Percentiles rank a stretch among this genome's conserved stretches.
phyloP scores from a whole-genome alignment of 768 basidiomycete genomes.

The Vishniacozyma victoriae region DNA sequence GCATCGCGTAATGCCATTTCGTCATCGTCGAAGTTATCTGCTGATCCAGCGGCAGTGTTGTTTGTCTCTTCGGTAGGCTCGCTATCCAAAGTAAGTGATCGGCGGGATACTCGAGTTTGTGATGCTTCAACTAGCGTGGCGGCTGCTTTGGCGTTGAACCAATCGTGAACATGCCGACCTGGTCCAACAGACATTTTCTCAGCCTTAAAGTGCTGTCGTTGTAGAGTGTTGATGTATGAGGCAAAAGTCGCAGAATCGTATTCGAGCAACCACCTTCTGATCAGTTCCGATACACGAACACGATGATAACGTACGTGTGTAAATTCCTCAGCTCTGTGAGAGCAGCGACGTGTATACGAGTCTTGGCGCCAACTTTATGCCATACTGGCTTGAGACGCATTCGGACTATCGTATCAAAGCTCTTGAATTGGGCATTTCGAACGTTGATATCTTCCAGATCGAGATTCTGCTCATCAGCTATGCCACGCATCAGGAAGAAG shows the following conservation, averaged over 20 bases:
- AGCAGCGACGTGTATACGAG: conserved; percentile 84
- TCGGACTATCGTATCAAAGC: conserved; percentile 82
- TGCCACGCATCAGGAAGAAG: background rate
- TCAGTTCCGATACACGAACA: background rate
- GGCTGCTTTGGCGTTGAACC: conserved; percentile 86
- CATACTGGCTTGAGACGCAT: conserved; percentile 86
- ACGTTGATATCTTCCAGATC: conserved; percentile 89
- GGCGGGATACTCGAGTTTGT: conserved; percentile 31
- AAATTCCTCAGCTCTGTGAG: conserved; percentile 76
- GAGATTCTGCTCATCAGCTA: conserved; percentile 54
- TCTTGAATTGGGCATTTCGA: conserved; percentile 87
- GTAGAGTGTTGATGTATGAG: conserved; percentile 82
- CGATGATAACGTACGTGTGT: conserved; percentile 57
- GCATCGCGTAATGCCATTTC: conserved; percentile 37
- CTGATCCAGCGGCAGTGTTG: background rate
- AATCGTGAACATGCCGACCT: conserved; percentile 36
- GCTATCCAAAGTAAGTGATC: conserved; percentile 31
- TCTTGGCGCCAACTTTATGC: conserved; percentile 91
- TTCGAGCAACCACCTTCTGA: conserved; percentile 67
- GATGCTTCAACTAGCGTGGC: conserved; percentile 57
- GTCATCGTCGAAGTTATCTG: conserved; percentile 59
- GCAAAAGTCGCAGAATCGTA: conserved; percentile 90
- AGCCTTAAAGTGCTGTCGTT: conserved; percentile 58
- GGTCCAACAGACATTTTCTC: conserved; percentile 25
- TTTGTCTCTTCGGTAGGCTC: conserved; percentile 16